Conservation (phyloP, 176 grass and related monocot genomes). For the Oryza punctata region DNA sequence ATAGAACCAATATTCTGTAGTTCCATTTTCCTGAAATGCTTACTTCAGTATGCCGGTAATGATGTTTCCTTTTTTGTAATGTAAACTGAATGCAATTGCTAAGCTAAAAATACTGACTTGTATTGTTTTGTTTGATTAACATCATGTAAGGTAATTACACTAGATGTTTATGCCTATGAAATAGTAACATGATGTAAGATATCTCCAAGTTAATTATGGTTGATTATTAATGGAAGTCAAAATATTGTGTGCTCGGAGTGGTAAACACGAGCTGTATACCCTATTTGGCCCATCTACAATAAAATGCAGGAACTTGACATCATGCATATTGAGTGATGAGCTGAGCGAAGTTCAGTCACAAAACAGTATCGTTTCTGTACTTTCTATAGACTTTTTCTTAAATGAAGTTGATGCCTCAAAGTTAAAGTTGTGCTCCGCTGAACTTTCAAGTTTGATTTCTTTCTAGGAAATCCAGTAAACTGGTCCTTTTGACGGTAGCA, state of each 20-base stretch:
- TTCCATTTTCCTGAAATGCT: not conserved
- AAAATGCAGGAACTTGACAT: not conserved
- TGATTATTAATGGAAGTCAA: conserved; percentile 19
- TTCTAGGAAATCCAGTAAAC: not conserved
- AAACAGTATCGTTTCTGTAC: not conserved
- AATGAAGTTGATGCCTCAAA: not conserved
- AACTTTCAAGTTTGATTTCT: not conserved
- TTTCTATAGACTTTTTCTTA: not conserved
- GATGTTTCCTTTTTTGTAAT: not conserved
- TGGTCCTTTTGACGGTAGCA: not conserved
- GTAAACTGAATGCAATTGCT: conserved; percentile 9
- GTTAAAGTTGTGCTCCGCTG: not conserved
- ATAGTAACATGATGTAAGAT: not conserved
- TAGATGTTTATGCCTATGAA: too few species aligned
- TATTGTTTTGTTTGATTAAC: not conserved
- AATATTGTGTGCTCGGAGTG: not conserved
- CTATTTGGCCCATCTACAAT: not conserved
- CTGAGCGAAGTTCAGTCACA: not conserved
- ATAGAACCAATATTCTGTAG: not conserved
- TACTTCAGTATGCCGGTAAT: not conserved
- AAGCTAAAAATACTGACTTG: not conserved
- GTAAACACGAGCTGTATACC: not conserved
- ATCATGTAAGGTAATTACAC: too few species aligned
- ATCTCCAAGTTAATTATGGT: not conserved
- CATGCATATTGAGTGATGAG: not conserved